Base-by-base conservation (phyloP, 768 basidiomycete genomes). In the Termitomyces sp. region DNA sequence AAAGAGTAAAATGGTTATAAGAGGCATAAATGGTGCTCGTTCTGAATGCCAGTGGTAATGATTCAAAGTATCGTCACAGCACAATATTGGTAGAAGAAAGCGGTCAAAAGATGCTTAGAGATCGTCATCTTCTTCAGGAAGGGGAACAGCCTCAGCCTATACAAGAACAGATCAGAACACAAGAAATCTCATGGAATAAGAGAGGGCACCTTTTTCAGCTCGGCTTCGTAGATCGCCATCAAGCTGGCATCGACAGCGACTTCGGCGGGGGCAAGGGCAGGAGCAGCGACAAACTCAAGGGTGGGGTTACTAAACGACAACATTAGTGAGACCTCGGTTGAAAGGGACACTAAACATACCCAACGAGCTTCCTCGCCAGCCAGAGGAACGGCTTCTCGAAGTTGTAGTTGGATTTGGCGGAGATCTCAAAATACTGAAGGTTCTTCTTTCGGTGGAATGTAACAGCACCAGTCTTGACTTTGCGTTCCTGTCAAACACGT, bases 401-500 rank as follows among this genome's bases (percentile, higher is more conserved):
- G 83, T 99, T 99, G 78, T 98, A 99, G 84, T 99, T 99, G 50
- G 96, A 98, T 79, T 99, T 99, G 57, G 97, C 97, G 0, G 97
- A 98, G 68, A 99, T 98, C 72, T 99, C 97, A 74, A 96, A 99
- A 82, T 99, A 99, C 74, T 98, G 97, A 56, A 99, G 85, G 79
- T 96, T 98, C 86, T 99, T 99, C 92, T 99, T 99, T 73, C 97
- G 86, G 84, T 98, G 97, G 89, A 99, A 99, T 49, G 97, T 99
- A 63, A 99, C 97, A 47, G 90, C 87, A 55, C 93, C 93, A 29
- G 96, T 98, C 85, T 98, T 99, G 68, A 99, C 97, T 86, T 99
- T 99, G 65, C 97, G 94, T 79, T 99, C 97, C 96, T 98, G 71
- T 61, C 65, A 52, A 56, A 56, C 53, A 17, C 17, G 15, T 40